Base-by-base conservation (phyloP, 192 early-diverging fungal species). In the Kickxella alabastrina region DNA sequence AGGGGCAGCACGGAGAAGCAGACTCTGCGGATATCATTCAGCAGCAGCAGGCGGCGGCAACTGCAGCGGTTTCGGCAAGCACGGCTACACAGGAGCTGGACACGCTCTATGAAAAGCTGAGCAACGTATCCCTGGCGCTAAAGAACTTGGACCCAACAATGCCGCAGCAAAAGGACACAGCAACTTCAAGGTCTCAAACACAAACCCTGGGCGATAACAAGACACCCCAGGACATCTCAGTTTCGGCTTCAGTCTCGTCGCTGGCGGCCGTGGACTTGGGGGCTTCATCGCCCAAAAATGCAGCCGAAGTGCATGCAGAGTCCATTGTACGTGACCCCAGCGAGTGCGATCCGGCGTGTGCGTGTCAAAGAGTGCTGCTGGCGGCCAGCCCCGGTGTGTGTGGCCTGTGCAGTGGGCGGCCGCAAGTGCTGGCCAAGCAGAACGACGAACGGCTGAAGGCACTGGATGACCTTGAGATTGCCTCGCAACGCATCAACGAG, bases 381-480 rank as follows among this genome's bases (percentile, higher is more conserved):
- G 54, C 32, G 22, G 70, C 70, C 37, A 74, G 70, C 21, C 70
- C 70, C 19, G 63, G 70, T 2, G 45, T 59, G 27, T 74, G 70
- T 14, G 70, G 70, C 0, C 21, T 73, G 0, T 73, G 70, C 32
- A 59, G 70, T 3, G 63, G 70, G 0, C 58, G 63, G 10, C 70
- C 54, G 9, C 43, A 35, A 2, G 52, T 53, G 3, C 52, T 82
- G 25, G 56, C 63, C 13, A 62, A 68, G 26, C 57, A 77, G 26
- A 63, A 80, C 43, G 55, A 37, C 27, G 74, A 82, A 26, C 67
- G 64, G 15, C 40, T 60, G n/a, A 60, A 67, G 12, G 61, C 65
- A 0, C 43, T 71, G 37, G 71, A 79, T 10, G 82, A 84, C 40
- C 49, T 79, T 45, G 80, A 84, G 21, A 67, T 78, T 19, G 62